phyloP scores from a whole-genome alignment of 108 stramenopile species.

The Cafeteria roenbergensis region DNA sequence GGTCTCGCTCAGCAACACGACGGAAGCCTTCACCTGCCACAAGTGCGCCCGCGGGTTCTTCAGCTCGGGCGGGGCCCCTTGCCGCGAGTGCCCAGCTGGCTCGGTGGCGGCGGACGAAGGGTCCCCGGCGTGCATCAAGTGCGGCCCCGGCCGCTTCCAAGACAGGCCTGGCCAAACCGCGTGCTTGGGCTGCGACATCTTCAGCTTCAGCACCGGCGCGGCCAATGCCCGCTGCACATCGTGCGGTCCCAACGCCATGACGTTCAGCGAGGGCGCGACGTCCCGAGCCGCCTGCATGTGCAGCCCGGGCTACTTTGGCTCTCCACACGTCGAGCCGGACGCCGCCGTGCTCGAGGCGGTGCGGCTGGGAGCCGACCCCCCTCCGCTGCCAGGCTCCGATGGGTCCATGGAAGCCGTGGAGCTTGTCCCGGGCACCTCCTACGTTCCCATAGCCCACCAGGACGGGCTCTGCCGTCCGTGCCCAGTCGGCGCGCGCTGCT shows the following conservation, averaged over 20 bases:
- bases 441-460: no score
- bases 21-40: neutral
- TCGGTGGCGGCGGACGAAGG: neutral
- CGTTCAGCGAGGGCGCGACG: neutral
- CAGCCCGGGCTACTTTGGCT: neutral
- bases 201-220: neutral
- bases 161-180: neutral
- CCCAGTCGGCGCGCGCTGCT: no score
- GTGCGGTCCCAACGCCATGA: neutral
- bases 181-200: neutral
- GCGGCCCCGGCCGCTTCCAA: neutral
- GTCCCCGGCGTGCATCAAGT: neutral
- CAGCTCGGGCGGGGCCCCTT: neutral
- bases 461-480: no score
- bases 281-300: neutral
- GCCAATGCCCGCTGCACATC: neutral
- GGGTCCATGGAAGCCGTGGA: no score
- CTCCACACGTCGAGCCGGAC: neutral
- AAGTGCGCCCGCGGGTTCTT: neutral
- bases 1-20: neutral
- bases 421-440: no score
- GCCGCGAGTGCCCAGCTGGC: neutral
- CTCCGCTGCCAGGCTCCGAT: no score
- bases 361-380: no score
- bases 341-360: no score